Conservation (phyloP, 202 grass and related monocot genomes). For the Musa balbisiana region DNA sequence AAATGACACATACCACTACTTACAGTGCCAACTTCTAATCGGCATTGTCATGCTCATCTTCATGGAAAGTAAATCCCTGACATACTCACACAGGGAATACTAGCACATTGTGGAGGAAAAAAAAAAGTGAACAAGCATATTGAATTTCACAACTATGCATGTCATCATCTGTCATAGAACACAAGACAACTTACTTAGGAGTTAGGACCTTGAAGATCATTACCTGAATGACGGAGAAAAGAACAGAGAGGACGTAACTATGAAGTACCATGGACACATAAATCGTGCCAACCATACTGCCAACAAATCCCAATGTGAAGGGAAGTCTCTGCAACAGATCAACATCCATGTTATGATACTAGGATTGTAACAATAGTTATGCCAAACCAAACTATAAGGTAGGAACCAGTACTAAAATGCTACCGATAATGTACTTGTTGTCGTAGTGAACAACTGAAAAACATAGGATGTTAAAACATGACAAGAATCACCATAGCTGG, state of each 20-base stretch:
- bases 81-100: neutral
- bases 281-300: conserved; percentile 84
- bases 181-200: neutral
- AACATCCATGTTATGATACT: conserved; percentile 19
- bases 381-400: neutral
- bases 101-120: neutral
- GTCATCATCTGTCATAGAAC: neutral
- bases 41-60: neutral
- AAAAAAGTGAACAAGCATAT: neutral
- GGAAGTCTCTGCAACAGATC: conserved; percentile 72
- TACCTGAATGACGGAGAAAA: conserved; percentile 94
- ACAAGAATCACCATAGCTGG: too few species aligned
- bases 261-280: conserved; percentile 98
- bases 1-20: too few species aligned
- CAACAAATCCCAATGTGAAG: conserved; percentile 78
- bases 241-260: conserved; percentile 92
- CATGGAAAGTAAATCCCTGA: neutral
- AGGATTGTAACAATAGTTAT: neutral
- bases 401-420: too few species aligned
- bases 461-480: too few species aligned
- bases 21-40: too few species aligned
- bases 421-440: too few species aligned
- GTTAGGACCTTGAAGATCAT: conserved; percentile 4
- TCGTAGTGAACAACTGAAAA: too few species aligned
- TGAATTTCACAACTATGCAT: neutral